Percentiles rank a stretch among this genome's conserved stretches.
Conservation (phyloP, 129 eudicot species). For the Artemisia tridentata region DNA sequence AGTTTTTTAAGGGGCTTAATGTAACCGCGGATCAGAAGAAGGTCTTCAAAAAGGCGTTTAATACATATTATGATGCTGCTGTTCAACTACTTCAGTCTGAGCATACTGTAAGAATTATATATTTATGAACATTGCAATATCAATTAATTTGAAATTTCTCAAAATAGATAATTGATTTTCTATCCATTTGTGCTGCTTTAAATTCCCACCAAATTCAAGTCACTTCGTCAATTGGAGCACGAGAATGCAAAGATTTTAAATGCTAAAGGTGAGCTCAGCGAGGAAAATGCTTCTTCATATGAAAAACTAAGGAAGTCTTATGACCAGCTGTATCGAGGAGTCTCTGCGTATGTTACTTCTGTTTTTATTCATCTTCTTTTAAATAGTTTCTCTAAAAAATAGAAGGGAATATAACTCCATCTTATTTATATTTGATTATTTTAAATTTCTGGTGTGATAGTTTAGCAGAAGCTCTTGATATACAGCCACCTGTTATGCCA, state of each 20-base stretch:
- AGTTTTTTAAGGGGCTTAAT: slow-evolving; percentile 84
- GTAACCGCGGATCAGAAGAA: slow-evolving; percentile 80
- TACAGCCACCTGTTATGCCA: slow-evolving; percentile 96
- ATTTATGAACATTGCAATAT: background rate
- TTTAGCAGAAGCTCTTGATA: slow-evolving; percentile 95
- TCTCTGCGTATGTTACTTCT: slow-evolving; percentile 70
- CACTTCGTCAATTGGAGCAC: slow-evolving; percentile 94
- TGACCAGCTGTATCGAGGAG: slow-evolving; percentile 87
- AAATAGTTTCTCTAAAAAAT: background rate
- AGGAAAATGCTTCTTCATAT: slow-evolving; percentile 86
- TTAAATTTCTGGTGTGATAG: slow-evolving; percentile 34
- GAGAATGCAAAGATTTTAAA: slow-evolving; percentile 90
- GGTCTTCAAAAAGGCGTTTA: slow-evolving; percentile 74
- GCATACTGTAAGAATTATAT: slow-evolving; percentile 62
- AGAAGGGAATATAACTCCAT: slow-evolving; percentile 3
- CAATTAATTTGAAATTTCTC: slow-evolving; percentile 3
- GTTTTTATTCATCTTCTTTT: slow-evolving; percentile 9
- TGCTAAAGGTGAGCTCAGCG: slow-evolving; percentile 93
- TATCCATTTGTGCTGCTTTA: background rate
- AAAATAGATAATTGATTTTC: slow-evolving; percentile 12
- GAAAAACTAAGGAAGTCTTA: slow-evolving; percentile 91
- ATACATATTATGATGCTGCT: slow-evolving; percentile 75
- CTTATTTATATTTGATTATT: slow-evolving; percentile 5
- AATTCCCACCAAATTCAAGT: slow-evolving; percentile 40
- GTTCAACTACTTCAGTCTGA: slow-evolving; percentile 77